Percentiles rank a stretch among this genome's conserved stretches.
Conservation (phyloP, 2,329 filamentous ascomycete species). For the Hypomyces rosellus region DNA sequence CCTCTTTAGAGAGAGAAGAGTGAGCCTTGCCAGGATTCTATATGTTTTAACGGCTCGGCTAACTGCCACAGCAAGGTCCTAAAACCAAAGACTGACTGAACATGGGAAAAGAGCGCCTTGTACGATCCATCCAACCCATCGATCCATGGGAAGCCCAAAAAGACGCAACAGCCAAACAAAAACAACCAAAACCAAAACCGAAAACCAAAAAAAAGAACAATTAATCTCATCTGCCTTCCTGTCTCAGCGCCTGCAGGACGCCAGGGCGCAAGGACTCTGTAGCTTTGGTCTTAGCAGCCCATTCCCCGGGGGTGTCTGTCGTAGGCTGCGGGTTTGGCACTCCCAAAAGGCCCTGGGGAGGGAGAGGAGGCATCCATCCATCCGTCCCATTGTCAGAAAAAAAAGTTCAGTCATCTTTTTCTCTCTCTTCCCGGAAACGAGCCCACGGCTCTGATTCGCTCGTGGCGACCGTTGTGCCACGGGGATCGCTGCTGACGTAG, state of each 20-base stretch:
- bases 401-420: no score
- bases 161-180: background rate
- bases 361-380: slow-evolving; percentile 4
- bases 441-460: slow-evolving; percentile 18
- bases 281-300: background rate
- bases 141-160: no score
- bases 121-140: no score
- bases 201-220: background rate
- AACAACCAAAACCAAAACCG: no score
- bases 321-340: no score
- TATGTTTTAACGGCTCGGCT: no score
- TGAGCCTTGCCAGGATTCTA: no score
- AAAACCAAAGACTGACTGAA: no score
- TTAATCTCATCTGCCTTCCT: background rate
- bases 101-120: no score
- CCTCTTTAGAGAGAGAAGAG: no score
- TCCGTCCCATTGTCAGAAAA: background rate
- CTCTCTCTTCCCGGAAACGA: background rate
- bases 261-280: background rate
- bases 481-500: slow-evolving; percentile 22
- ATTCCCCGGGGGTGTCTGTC: background rate
- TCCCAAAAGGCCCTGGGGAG: no score
- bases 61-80: no score
- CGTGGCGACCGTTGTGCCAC: slow-evolving; percentile 25
- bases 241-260: slow-evolving; percentile 1